Base-by-base conservation (phyloP, 1,284 basidiomycete genomes). In the Cutaneotrichosporon sp. region DNA sequence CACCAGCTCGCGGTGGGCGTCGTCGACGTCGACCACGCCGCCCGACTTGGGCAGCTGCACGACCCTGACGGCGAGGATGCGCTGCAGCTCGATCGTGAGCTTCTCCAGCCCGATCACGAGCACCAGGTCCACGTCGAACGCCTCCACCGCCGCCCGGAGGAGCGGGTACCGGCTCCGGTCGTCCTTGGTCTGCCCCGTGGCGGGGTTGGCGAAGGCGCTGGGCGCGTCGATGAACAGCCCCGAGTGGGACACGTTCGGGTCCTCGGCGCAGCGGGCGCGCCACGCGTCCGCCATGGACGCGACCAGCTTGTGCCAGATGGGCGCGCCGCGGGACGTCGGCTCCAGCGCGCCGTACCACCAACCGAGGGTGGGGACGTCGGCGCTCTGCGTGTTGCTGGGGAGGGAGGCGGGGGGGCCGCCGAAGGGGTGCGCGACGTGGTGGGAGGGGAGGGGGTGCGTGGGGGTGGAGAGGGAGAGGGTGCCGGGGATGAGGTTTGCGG, bases 21-120 rank as follows among this genome's bases (percentile, higher is more conserved):
- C 84, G 76, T 99, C 95, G 43, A 95, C 82, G 68, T 98, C 95
- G 45, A 97, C 94, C 14, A 92, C 93, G 42, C 95, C 95, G 65
- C 92, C 92, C 5, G 91, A 95, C 80, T 98, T 98, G 0, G 95
- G 92, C 16, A 98, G 87, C 73, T 94, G 93, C 65, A 98, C 85
- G 16, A 97, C 90, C 9, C 85, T 85, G 57, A 93, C 68, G 1
- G 68, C 81, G 68, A 89, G 90, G 24, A 87, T 83, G 51, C 92
- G 87, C 67, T 92, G 89, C 86, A 99, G 91, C 77, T 99, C 97
- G 33, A 95, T 90, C 67, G 93, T 92, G 61, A 99, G 87, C 74
- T 99, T 97, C 75, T 99, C 97, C 73, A 97, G 93, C 0, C 97
- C 97, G 27, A 99, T 89, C 38, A 99, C 89, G 55, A 99, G 84